Percentiles rank a stretch among this genome's conserved stretches.
These are phyloP conservation scores for Poa pratensis DNA, from an alignment of 176 grass and related monocot species.

Conservation along the genomic window DNA sequence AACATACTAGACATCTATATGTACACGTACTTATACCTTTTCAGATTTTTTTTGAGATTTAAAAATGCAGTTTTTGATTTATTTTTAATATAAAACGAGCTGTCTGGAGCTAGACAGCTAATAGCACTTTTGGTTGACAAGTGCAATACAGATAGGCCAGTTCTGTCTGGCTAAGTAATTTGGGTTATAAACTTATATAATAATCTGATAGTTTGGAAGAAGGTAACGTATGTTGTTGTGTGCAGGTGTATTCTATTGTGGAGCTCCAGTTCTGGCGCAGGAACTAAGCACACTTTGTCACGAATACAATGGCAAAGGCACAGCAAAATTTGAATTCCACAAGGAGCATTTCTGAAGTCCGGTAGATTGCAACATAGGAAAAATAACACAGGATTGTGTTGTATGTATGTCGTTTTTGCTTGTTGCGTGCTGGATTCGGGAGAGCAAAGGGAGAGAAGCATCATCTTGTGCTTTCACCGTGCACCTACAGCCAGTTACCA, in stretches of 20 bases:
- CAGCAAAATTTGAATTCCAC: conserved; percentile 91
- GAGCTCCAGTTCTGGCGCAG: conserved; percentile 70
- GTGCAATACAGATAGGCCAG: neutral
- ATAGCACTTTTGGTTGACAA: neutral
- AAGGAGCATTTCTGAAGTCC: conserved; percentile 86
- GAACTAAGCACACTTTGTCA: conserved; percentile 83
- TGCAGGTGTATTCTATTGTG: conserved; percentile 97
- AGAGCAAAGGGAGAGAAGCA: conserved; percentile 29
- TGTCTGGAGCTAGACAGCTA: too few relatives aligned
- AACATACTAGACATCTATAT: neutral
- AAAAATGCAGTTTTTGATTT: too few relatives aligned
- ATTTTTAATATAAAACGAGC: too few relatives aligned
- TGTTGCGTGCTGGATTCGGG: conserved; percentile 26
- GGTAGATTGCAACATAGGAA: conserved; percentile 32
- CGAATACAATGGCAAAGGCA: conserved; percentile 63
- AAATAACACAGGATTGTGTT: conserved; percentile 33
- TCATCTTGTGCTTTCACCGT: neutral
- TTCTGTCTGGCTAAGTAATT: conserved; percentile 8
- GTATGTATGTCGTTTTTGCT: conserved; percentile 40
- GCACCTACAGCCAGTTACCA: neutral
- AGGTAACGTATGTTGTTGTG: conserved; percentile 34
- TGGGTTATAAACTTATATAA: conserved; percentile 12
- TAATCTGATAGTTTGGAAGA: conserved; percentile 13
- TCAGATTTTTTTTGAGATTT: too few relatives aligned
- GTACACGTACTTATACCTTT: neutral